Conservation (phyloP, 768 basidiomycete species). For the Collybiopsis confluens region DNA sequence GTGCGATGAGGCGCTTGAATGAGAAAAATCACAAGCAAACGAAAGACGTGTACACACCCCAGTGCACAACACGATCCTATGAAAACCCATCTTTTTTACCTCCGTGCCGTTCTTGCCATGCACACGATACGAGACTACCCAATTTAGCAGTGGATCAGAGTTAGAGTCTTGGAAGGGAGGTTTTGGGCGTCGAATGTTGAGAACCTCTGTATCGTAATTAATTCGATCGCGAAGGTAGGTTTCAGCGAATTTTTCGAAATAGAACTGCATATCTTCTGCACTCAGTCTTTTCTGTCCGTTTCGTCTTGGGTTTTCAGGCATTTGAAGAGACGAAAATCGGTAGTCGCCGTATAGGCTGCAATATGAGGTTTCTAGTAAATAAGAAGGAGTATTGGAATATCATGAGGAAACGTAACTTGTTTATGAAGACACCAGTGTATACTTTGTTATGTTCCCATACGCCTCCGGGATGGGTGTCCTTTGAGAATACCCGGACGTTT, state of each 20-base stretch:
- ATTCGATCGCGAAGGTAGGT: conserved; percentile 42
- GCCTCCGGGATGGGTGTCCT: conserved; percentile 52
- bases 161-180: conserved; percentile 15
- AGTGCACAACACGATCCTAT: conserved; percentile 54
- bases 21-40: too few relatives aligned
- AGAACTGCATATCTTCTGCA: conserved; percentile 50
- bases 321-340: conserved; percentile 49
- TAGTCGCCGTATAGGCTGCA: conserved; percentile 69
- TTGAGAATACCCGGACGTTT: conserved; percentile 49
- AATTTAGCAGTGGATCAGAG: conserved; percentile 30
- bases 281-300: conserved; percentile 39
- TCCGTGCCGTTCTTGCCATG: conserved; percentile 8
- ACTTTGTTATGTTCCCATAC: conserved; percentile 54
- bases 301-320: conserved; percentile 40
- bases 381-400: not conserved
- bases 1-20: not conserved
- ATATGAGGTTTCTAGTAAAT: not conserved
- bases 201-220: conserved; percentile 43
- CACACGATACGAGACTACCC: conserved; percentile 44
- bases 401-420: conserved; percentile 39
- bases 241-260: conserved; percentile 51
- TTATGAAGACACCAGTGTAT: conserved; percentile 53
- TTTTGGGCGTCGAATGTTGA: conserved; percentile 34
- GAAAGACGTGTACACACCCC: conserved; percentile 44
- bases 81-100: conserved; percentile 33